Conservation (phyloP, 2,329 filamentous ascomycete species). For the Plectosphaerella plurivora region DNA sequence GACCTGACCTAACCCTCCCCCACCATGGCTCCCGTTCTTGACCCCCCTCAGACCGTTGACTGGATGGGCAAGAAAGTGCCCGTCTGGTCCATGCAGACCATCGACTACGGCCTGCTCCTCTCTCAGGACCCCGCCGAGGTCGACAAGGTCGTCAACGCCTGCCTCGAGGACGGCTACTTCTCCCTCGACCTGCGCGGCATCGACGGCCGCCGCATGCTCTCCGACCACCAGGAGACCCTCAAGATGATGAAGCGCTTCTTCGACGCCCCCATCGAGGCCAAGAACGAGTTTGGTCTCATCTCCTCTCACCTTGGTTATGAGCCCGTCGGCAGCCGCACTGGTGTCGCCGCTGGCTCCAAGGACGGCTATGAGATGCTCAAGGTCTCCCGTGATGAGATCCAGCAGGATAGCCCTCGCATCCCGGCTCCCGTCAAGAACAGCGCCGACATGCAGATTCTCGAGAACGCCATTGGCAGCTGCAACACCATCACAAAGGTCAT, state of each 20-base stretch:
- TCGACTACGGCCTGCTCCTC: constrained; percentile 46
- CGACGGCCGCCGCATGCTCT: constrained; percentile 47
- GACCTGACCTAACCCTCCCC: background rate
- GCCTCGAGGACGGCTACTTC: constrained; percentile 49
- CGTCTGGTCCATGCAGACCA: constrained; percentile 46
- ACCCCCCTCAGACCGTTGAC: constrained; percentile 37
- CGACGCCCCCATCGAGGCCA: constrained; percentile 44
- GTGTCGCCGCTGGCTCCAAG: constrained; percentile 40
- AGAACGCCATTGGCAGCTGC: constrained; percentile 44
- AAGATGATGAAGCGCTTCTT: constrained; percentile 54
- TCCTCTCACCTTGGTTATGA: constrained; percentile 50
- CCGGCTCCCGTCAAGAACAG: constrained; percentile 44
- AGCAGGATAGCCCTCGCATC: constrained; percentile 39
- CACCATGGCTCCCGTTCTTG: constrained; percentile 31
- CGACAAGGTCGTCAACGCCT: constrained; percentile 44
- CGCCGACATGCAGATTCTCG: constrained; percentile 40
- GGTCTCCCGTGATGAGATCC: constrained; percentile 46
- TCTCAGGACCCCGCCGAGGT: constrained; percentile 51
- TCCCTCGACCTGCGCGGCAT: constrained; percentile 49
- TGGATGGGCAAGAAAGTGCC: constrained; percentile 45
- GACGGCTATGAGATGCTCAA: constrained; percentile 52
- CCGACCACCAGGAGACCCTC: constrained; percentile 47
- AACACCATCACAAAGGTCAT: constrained; percentile 48
- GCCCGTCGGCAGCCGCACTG: constrained; percentile 42
- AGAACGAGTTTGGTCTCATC: constrained; percentile 53